Conservation (phyloP, 164 flowering plant genomes). For the Tinospora cordifolia region DNA sequence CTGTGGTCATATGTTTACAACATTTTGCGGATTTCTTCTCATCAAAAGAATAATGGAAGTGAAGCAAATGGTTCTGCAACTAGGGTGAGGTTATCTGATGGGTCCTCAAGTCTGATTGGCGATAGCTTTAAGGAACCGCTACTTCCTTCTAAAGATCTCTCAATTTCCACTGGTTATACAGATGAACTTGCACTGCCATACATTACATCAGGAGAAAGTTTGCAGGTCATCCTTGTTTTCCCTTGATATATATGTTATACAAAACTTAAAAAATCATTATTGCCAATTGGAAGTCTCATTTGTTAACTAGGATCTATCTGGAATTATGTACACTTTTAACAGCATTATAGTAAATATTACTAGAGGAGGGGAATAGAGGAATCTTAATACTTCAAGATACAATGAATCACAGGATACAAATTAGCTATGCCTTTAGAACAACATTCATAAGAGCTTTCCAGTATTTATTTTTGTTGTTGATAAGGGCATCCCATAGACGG, state of each 20-base stretch:
- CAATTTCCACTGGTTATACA: conserved; percentile 14
- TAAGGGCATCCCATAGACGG: no score
- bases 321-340: background rate
- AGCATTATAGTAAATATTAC: background rate
- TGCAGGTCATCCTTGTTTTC: background rate
- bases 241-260: no score
- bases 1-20: conserved; percentile 71
- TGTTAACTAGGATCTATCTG: background rate
- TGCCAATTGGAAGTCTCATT: no score
- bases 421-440: no score
- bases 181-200: conserved; percentile 6
- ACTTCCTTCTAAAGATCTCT: conserved; percentile 18
- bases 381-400: no score
- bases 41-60: conserved; percentile 12
- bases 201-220: background rate
- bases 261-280: no score
- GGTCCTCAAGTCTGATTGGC: conserved; percentile 14
- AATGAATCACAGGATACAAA: no score
- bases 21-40: conserved; percentile 41
- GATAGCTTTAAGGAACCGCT: conserved; percentile 23
- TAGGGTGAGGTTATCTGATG: conserved; percentile 15
- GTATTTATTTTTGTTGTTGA: no score
- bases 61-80: conserved; percentile 11
- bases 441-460: no score
- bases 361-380: no score